These are phyloP conservation scores for Petunia hybrid DNA, from an alignment of 305 asterid species.

Conservation along the genomic window DNA sequence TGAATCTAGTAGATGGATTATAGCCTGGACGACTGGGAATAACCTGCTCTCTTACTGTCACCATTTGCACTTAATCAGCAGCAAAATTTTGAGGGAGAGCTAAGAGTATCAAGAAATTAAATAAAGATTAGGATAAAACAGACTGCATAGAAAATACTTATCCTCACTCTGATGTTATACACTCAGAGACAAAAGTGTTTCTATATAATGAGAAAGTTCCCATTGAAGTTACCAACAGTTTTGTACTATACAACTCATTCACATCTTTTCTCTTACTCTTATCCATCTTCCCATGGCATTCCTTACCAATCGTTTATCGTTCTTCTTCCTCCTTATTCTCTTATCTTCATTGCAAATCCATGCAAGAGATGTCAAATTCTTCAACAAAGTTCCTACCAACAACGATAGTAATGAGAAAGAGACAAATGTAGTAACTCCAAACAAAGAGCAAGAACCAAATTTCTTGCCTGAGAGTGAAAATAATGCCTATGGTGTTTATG, in stretches of 20 bases:
- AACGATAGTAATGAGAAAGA: slow-evolving; percentile 32
- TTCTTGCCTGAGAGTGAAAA: slow-evolving; percentile 56
- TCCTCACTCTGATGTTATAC: not conserved
- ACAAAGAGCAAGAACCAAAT: slow-evolving; percentile 43
- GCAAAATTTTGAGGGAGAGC: too few relatives aligned
- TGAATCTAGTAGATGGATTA: too few relatives aligned
- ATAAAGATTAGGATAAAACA: too few relatives aligned
- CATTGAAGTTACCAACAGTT: not conserved
- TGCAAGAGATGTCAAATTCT: slow-evolving; percentile 63
- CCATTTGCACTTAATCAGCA: too few relatives aligned
- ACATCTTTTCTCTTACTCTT: not conserved
- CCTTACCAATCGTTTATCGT: slow-evolving; percentile 38
- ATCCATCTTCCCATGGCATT: slow-evolving; percentile 47
- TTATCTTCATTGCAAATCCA: slow-evolving; percentile 39
- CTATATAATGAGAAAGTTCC: not conserved
- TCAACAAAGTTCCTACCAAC: slow-evolving; percentile 59
- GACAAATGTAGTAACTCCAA: slow-evolving; percentile 8
- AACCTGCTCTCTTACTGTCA: too few relatives aligned
- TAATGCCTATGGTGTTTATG: slow-evolving; percentile 66
- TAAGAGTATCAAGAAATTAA: too few relatives aligned
- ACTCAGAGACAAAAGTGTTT: not conserved
- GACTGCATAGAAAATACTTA: not conserved
- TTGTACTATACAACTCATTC: not conserved
- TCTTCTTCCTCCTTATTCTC: slow-evolving; percentile 43
- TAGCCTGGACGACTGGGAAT: too few relatives aligned